Base-by-base conservation (phyloP, 1,284 basidiomycete species). In the Coniophora puteana region DNA sequence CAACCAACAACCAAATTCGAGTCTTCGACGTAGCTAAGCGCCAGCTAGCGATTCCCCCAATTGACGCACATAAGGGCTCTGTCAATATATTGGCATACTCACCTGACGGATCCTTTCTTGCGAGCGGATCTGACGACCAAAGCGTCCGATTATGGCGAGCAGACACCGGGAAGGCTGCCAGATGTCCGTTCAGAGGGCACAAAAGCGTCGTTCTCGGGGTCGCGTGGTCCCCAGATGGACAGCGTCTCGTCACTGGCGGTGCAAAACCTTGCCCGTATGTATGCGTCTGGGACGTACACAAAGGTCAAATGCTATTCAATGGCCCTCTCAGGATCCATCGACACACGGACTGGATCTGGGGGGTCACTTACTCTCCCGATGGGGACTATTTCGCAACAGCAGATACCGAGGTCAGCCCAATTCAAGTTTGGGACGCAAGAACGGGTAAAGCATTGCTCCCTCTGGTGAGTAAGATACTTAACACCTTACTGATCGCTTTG, bases 211-310 rank as follows among this genome's bases (percentile, higher is more conserved):
- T 31, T 3, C 17, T 8, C 16, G 25, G 23, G n/a, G 16, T 28
- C 17, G 28, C 28, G 28, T 46, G 30, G 21, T 47, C 46, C 5
- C 46, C 46, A 22, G 46, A 47, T 36, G 44, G 46, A 12, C n/a
- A 12, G 8, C 26, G 33, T 13, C 24, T 47, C 25, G 43, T 28
- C n/a, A n/a, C n/a, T n/a, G n/a, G n/a, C 5, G 40, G 39, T 18
- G 44, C 44, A 14, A 40, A 37, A 12, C 8, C 21, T 33, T 37
- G 45, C 11, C 27, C 45, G 12, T 40, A 30, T 12, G 29, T 47
- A 37, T 33, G 46, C 20, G 37, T 47, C 5, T 47, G 46, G 46
- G 39, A 47, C 38, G 44, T 27, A n/a, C 12, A 27, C 11, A 36
- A 29, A 30, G 46, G 14, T 12, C 11, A 20, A 20, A 7, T 38